Base-by-base conservation (phyloP, 371 early-diverging fungal genomes). In the Saksenaea vasiformis region DNA sequence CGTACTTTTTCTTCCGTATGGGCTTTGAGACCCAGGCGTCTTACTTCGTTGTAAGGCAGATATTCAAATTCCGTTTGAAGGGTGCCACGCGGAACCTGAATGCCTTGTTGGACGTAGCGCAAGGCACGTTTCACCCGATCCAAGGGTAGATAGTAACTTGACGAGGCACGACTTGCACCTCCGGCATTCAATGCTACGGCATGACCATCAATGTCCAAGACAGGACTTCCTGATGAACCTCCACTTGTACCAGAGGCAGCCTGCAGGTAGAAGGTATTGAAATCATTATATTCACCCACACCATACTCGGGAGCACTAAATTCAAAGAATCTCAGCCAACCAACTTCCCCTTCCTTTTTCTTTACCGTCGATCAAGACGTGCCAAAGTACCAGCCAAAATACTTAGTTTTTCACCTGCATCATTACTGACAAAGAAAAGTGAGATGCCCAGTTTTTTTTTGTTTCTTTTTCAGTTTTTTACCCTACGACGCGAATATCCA, bases 401-500 rank as follows among this genome's bases (percentile, higher is more conserved):
- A 41, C 70, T 70, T 13, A 70, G 58, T 15, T 70, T 70, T 22
- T 70, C 70, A 37, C 70, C 70, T 11, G 70, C 70, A 66, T 70
- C 70, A 37, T 65, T 66, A 1, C 70, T 70, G 36, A 13, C n/a
- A 1, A 47, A 8, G 22, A 17, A 5, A 26, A 2, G 51, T 3
- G 3, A n/a, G 15, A 2, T 15, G 26, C 15, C n/a, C 19, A 3
- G 9, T 36, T 10, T 26, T 38, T 44, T 39, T 64, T 26, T 64
- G 37, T 57, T 8, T 13, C 28, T 41, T 28, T 26, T 47, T 15
- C 13, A 5, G 11, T 9, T 19, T 27, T 61, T 58, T 67, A 75
- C 76, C 92, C 94, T 11, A 92, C 90, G 0, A 93, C 93, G 26
- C 92, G 80, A 54, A 93, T 91, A 51, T 93, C 94, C 60, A 91